Percentiles rank a stretch among this genome's conserved stretches.
Conservation (phyloP, 1,139 yeast genomes). For the Yamadazyma diddensiae region DNA sequence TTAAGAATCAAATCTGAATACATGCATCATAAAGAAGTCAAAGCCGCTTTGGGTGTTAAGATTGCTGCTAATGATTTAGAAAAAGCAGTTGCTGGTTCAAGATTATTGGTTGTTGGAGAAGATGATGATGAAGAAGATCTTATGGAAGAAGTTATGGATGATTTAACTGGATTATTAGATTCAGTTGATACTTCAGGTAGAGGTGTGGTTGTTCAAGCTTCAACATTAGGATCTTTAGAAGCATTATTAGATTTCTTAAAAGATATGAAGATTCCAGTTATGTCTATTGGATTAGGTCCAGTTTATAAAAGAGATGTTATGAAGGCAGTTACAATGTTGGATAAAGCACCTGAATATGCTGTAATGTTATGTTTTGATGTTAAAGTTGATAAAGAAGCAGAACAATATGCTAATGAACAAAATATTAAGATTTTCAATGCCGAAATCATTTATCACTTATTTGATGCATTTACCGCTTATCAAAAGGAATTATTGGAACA, state of each 20-base stretch:
- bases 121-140: conserved; percentile 97
- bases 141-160: conserved; percentile 99
- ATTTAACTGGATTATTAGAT: conserved; percentile 88
- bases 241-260: conserved; percentile 95
- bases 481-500: conserved; percentile 84
- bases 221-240: conserved; percentile 96
- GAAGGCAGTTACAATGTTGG: conserved; percentile 96
- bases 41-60: conserved; percentile 98
- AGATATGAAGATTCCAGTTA: conserved; percentile 98
- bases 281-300: conserved; percentile 98
- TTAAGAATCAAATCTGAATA: conserved; percentile 93
- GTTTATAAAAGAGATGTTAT: conserved; percentile 96
- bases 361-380: conserved; percentile 98
- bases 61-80: conserved; percentile 97
- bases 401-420: conserved; percentile 93
- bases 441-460: conserved; percentile 92
- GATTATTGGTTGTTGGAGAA: conserved; percentile 91
- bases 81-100: conserved; percentile 98
- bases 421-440: conserved; percentile 91
- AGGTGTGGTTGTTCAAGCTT: conserved; percentile 98
- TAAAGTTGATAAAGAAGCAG: conserved; percentile 95
- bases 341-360: conserved; percentile 92
- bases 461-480: conserved; percentile 91
- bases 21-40: conserved; percentile 93
- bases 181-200: conserved; percentile 91